A percentile compares a stretch with the other conserved stretches of the same genome.
These are phyloP conservation scores for Tubosaeta brunneosetosa DNA, from an alignment of 768 basidiomycete species.

Conservation along the genomic window DNA sequence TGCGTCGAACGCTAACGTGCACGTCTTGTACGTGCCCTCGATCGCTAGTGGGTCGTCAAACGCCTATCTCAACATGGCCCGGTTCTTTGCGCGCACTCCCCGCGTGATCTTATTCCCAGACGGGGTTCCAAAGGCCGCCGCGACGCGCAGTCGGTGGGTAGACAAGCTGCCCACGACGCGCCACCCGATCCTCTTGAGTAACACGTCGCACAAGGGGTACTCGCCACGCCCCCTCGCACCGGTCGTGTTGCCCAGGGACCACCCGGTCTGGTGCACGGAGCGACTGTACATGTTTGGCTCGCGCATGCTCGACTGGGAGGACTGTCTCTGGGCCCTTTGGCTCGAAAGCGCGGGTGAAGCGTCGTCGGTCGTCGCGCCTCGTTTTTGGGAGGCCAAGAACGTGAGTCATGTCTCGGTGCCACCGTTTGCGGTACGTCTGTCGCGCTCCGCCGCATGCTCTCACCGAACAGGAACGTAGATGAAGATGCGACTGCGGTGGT, in stretches of 20 bases:
- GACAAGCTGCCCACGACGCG: conserved; percentile 5
- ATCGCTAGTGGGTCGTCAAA: conserved; percentile 42
- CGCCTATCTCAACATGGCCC: conserved; percentile 56
- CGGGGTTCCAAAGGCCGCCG: conserved; percentile 24
- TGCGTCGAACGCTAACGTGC: conserved; percentile 35
- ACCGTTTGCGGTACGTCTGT: conserved; percentile 15
- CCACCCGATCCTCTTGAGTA: conserved; percentile 29
- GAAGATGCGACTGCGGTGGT: conserved; percentile 41
- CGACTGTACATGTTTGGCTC: conserved; percentile 43
- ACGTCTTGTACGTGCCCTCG: conserved; percentile 43
- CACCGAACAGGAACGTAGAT: conserved; percentile 23
- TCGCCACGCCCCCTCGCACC: conserved; percentile 43
- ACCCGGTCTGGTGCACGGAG: conserved; percentile 60
- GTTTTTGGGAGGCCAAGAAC: conserved; percentile 7
- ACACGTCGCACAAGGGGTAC: conserved; percentile 30
- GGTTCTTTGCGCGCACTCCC: conserved; percentile 50
- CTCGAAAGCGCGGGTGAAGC: conserved; percentile 48
- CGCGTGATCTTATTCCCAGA: conserved; percentile 51
- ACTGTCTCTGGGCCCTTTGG: conserved; percentile 64
- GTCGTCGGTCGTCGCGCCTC: conserved; percentile 14
- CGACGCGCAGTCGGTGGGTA: conserved; percentile 18
- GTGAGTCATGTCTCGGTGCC: conserved; percentile 11
- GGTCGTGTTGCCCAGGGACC: conserved; percentile 38
- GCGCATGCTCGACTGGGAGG: conserved; percentile 53
- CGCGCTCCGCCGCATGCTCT: too few species aligned